Evolutionary conservation across 1,284 basidiomycete genomes (phyloP).

Genomic region (Chiua sp.): DNA sequence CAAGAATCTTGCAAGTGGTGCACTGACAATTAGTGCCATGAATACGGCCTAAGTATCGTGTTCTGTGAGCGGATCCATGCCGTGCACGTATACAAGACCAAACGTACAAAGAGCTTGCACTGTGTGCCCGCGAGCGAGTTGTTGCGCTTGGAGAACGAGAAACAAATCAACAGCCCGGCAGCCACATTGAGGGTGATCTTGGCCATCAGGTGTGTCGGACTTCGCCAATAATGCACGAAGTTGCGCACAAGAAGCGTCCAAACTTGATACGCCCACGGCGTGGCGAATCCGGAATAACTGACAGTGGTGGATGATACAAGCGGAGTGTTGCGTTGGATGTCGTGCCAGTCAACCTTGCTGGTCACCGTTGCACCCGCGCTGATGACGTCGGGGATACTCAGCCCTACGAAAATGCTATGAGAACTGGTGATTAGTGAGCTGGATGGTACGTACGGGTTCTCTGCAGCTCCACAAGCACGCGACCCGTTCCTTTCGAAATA

Average conservation of each 20-base stretch:
- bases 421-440: neutral
- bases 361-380: too few species aligned
- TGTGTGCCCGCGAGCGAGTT: slow-evolving; percentile 76
- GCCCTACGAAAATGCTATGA: too few species aligned
- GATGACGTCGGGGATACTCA: too few species aligned
- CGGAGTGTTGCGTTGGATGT: slow-evolving; percentile 36
- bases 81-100: neutral
- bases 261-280: slow-evolving; percentile 55
- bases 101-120: slow-evolving; percentile 74
- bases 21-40: slow-evolving; percentile 32
- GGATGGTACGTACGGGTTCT: too few species aligned
- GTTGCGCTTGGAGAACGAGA: slow-evolving; percentile 72
- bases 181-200: slow-evolving; percentile 68
- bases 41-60: slow-evolving; percentile 25
- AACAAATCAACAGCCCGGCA: slow-evolving; percentile 67
- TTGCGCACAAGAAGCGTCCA: slow-evolving; percentile 47
- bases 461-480: too few species aligned
- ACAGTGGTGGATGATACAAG: slow-evolving; percentile 39
- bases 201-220: slow-evolving; percentile 78
- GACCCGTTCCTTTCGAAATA: too few species aligned
- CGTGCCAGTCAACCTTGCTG: neutral
- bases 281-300: slow-evolving; percentile 55
- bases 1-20: slow-evolving; percentile 47
- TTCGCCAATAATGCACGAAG: slow-evolving; percentile 49
- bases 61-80: neutral